These are phyloP conservation scores for Blastocystis sp. DNA, from an alignment of 352 stramenopile species.

Conservation along the genomic window DNA sequence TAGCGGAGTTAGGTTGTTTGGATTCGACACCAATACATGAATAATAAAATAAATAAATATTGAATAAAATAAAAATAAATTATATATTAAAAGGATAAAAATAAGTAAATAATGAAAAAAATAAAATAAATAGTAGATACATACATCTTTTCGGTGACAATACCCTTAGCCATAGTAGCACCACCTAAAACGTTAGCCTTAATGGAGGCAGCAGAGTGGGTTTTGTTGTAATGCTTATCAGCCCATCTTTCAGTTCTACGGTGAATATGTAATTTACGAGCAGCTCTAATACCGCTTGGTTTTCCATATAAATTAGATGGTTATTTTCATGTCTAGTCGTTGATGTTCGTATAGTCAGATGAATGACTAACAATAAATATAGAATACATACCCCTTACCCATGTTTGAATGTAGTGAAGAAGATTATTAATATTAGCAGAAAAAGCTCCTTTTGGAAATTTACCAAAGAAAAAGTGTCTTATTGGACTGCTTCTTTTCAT, in stretches of 20 bases:
- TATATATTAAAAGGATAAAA: no score
- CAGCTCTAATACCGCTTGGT: constrained; percentile 89
- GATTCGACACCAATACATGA: constrained; percentile 82
- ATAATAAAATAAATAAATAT: neutral
- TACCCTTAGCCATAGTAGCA: constrained; percentile 98
- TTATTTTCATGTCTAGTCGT: constrained; percentile 4
- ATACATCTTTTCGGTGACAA: constrained; percentile 99
- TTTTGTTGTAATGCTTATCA: constrained; percentile 95
- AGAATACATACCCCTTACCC: constrained; percentile 35
- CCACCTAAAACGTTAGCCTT: constrained; percentile 98
- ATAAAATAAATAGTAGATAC: no score
- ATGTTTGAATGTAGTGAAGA: no score
- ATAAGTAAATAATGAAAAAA: no score
- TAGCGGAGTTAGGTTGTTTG: constrained; percentile 99
- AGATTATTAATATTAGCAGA: no score
- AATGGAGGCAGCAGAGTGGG: constrained; percentile 92
- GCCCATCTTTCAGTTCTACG: constrained; percentile 86
- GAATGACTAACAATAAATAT: neutral
- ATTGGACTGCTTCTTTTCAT: no score
- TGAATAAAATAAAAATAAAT: no score
- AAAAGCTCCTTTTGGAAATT: no score
- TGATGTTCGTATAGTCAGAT: neutral
- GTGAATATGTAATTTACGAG: constrained; percentile 96
- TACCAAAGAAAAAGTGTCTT: no score
- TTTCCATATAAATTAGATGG: constrained; percentile 59